These are phyloP conservation scores for Nigrospora oryzae DNA, from an alignment of 2,329 filamentous ascomycete species.

Conservation along the genomic window DNA sequence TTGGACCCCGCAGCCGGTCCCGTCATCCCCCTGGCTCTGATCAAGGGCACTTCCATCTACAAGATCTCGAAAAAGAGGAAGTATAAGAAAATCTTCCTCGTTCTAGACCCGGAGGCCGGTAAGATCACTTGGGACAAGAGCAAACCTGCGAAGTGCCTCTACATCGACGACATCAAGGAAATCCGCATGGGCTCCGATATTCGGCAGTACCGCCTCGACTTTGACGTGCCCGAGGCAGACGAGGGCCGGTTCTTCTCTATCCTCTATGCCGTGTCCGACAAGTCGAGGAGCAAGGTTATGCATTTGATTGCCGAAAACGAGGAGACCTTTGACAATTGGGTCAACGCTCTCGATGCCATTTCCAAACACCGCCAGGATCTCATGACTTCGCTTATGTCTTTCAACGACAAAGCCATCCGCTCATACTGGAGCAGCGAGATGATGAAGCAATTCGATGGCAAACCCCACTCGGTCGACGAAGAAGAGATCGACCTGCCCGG, in stretches of 20 bases:
- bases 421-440: conserved; percentile 85
- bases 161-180: conserved; percentile 91
- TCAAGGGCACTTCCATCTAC: conserved; percentile 67
- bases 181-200: conserved; percentile 79
- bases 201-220: conserved; percentile 82
- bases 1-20: conserved; percentile 48
- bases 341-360: conserved; percentile 72
- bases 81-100: conserved; percentile 59
- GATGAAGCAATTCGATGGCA: conserved; percentile 53
- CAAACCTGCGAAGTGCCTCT: conserved; percentile 74
- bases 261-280: conserved; percentile 72
- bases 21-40: conserved; percentile 66
- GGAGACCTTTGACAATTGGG: conserved; percentile 71
- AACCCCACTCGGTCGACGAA: conserved; percentile 42
- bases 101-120: conserved; percentile 73
- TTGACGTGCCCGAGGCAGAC: conserved; percentile 57
- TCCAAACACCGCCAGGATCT: conserved; percentile 80
- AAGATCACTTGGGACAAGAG: conserved; percentile 83
- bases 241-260: conserved; percentile 82
- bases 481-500: conserved; percentile 70
- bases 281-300: conserved; percentile 76
- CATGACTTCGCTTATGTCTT: conserved; percentile 83
- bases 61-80: conserved; percentile 83
- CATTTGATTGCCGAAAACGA: conserved; percentile 76
- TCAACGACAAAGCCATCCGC: conserved; percentile 72